Evolutionary conservation across 768 basidiomycete genomes (phyloP).

Genomic region (Paxillus involutus): DNA sequence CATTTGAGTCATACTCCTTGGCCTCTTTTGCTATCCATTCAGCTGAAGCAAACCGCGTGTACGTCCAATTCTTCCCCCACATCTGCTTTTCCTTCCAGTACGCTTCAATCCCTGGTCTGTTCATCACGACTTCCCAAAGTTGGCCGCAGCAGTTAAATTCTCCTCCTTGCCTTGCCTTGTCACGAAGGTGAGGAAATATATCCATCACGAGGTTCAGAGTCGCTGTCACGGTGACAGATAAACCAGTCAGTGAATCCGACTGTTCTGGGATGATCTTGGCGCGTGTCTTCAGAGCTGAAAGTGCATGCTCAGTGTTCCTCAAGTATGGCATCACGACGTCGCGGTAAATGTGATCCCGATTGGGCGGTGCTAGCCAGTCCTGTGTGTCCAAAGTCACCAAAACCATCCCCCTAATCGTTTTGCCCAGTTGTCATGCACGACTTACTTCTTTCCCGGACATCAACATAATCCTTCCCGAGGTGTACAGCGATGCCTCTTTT

Average conservation of each 20-base stretch:
- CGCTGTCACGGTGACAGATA: slow-evolving; percentile 13
- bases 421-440: neutral
- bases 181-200: slow-evolving; percentile 1
- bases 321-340: slow-evolving; percentile 18
- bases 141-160: neutral
- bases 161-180: neutral
- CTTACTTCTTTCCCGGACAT: slow-evolving; percentile 11
- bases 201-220: slow-evolving; percentile 4
- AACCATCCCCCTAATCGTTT: neutral
- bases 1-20: slow-evolving; percentile 1
- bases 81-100: slow-evolving; percentile 17
- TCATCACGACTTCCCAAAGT: slow-evolving; percentile 2
- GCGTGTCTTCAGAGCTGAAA: slow-evolving; percentile 9
- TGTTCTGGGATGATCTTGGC: slow-evolving; percentile 12
- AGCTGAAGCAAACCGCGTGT: slow-evolving; percentile 11
- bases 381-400: neutral
- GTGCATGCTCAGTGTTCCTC: slow-evolving; percentile 21
- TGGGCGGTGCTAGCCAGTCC: slow-evolving; percentile 23
- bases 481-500: slow-evolving; percentile 24
- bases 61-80: slow-evolving; percentile 13
- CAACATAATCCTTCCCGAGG: slow-evolving; percentile 9
- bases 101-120: slow-evolving; percentile 7
- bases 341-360: slow-evolving; percentile 20
- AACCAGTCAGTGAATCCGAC: slow-evolving; percentile 11
- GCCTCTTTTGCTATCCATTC: slow-evolving; percentile 20